Conservation (phyloP, 495 filamentous ascomycete species). For the Podospora conica region DNA sequence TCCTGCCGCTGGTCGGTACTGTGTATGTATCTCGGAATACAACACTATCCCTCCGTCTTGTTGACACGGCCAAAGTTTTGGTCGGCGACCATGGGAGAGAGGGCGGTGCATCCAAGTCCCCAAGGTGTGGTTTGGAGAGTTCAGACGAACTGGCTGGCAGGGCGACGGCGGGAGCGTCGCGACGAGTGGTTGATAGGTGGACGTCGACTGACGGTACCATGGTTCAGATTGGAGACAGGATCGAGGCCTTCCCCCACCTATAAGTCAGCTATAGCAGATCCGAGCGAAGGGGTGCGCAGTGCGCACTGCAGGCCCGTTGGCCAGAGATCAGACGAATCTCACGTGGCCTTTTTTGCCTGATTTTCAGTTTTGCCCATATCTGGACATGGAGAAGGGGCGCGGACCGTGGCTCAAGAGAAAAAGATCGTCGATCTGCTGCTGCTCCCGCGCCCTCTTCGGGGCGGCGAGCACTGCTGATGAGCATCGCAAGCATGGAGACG, state of each 20-base stretch:
- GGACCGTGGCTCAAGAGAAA: background rate
- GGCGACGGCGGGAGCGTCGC: background rate
- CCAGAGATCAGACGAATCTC: constrained; percentile 20
- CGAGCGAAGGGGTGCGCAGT: background rate
- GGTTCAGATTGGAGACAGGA: background rate
- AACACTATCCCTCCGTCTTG: background rate
- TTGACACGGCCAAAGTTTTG: background rate
- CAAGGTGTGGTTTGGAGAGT: background rate
- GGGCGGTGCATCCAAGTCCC: background rate
- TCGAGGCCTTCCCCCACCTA: background rate
- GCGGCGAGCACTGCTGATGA: background rate
- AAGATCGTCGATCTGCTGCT: background rate
- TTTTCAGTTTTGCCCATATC: background rate
- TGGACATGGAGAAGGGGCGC: background rate
- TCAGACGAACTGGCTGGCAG: background rate
- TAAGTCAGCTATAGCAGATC: background rate
- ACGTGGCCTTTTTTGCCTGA: constrained; percentile 14
- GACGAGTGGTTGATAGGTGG: background rate
- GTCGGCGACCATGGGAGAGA: background rate
- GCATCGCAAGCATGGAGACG: background rate
- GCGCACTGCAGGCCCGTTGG: background rate
- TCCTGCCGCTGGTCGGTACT: background rate
- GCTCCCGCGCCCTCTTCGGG: background rate
- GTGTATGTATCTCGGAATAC: background rate
- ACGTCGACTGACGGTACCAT: background rate